phyloP scores from a whole-genome alignment of 192 early-diverging fungal species.

The Coemansia sp. region DNA sequence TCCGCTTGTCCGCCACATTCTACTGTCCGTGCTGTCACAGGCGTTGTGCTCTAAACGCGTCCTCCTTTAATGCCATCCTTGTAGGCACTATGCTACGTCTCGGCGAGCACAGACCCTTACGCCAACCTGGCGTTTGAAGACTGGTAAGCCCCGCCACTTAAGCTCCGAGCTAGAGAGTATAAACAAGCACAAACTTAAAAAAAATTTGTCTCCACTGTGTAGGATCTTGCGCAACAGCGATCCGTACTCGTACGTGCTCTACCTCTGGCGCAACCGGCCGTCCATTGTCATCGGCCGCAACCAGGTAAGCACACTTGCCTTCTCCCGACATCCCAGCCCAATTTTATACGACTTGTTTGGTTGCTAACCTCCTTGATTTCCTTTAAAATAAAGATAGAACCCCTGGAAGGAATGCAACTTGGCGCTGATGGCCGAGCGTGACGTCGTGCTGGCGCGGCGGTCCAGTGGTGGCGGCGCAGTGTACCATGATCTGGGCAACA shows the following conservation, averaged over 20 bases:
- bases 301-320: conserved; percentile 60
- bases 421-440: conserved; percentile 62
- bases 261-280: conserved; percentile 85
- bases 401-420: conserved; percentile 96
- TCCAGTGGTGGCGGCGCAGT: conserved; percentile 93
- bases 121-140: conserved; percentile 58
- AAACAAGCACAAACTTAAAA: neutral
- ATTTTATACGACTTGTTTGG: neutral
- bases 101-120: conserved; percentile 47
- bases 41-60: neutral
- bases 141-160: conserved; percentile 18
- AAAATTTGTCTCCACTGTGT: neutral
- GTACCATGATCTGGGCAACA: conserved; percentile 96
- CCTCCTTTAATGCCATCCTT: neutral
- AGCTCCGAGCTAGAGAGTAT: neutral
- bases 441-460: conserved; percentile 85
- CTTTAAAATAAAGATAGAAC: conserved; percentile 61
- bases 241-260: conserved; percentile 68
- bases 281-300: conserved; percentile 96
- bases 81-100: conserved; percentile 47
- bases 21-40: neutral
- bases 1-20: neutral
- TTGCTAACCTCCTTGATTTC: conserved; percentile 5
- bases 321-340: neutral
- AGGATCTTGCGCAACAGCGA: conserved; percentile 81